phyloP scores from a whole-genome alignment of 2,329 filamentous ascomycete genomes.

The Apiospora marii region DNA sequence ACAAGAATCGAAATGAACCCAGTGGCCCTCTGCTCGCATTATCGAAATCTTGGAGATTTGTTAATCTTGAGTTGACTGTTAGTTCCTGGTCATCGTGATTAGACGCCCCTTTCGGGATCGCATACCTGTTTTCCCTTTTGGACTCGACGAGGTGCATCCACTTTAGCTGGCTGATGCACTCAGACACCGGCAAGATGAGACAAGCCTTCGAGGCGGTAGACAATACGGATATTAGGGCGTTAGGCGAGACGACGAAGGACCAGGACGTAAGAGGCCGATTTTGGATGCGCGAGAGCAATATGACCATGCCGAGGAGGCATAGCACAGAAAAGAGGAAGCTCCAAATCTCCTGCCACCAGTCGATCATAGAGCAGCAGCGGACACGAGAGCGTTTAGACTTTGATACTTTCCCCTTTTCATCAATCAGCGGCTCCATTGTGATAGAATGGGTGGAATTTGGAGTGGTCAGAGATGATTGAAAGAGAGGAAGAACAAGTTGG shows the following conservation, averaged over 20 bases:
- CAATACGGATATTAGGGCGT: slow-evolving; percentile 17
- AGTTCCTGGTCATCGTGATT: too few relatives aligned
- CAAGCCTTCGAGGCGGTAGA: slow-evolving; percentile 19
- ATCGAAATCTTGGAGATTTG: not conserved
- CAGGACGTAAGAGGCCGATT: not conserved
- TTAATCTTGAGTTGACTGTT: not conserved
- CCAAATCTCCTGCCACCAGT: slow-evolving; percentile 15
- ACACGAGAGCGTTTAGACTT: too few relatives aligned
- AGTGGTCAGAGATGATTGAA: too few relatives aligned
- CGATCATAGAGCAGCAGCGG: not conserved
- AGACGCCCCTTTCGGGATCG: too few relatives aligned
- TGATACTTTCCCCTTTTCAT: too few relatives aligned
- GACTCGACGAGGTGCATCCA: slow-evolving; percentile 23
- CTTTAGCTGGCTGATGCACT: slow-evolving; percentile 23
- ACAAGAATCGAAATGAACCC: not conserved
- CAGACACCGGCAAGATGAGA: slow-evolving; percentile 12
- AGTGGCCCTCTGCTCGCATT: slow-evolving; percentile 7
- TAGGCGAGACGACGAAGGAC: slow-evolving; percentile 18
- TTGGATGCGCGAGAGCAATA: not conserved
- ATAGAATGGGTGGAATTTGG: too few relatives aligned
- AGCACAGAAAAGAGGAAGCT: not conserved
- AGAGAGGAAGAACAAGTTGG: too few relatives aligned
- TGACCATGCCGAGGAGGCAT: slow-evolving; percentile 8
- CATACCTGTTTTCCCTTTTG: not conserved
- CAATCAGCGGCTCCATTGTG: too few relatives aligned